A percentile compares a stretch with the other conserved stretches of the same genome.
These are phyloP conservation scores for Gillenia trifoliata DNA, from an alignment of 306 rosid species.

Conservation along the genomic window DNA sequence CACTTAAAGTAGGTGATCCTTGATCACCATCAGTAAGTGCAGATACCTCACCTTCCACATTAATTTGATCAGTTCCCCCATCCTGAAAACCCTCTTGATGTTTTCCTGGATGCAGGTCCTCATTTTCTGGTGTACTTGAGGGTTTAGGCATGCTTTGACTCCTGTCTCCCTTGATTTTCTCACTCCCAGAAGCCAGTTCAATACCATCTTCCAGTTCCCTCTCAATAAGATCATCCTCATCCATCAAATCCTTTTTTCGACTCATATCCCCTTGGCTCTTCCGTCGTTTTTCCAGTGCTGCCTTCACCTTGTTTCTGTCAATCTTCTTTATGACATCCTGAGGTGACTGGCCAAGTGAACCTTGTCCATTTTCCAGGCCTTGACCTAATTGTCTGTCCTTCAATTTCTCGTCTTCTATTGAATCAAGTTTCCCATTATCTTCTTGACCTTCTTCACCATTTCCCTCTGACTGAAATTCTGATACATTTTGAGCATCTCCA, in stretches of 20 bases:
- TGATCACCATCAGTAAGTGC: constrained; percentile 37
- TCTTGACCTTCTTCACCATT: constrained; percentile 51
- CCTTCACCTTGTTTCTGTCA: constrained; percentile 82
- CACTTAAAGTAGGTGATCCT: constrained; percentile 52
- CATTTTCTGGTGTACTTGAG: constrained; percentile 54
- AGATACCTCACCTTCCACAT: constrained; percentile 75
- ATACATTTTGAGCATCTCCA: constrained; percentile 36
- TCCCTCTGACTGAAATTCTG: constrained; percentile 39
- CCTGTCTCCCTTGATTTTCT: constrained; percentile 60
- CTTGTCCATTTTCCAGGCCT: constrained; percentile 51
- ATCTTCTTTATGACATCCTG: constrained; percentile 75
- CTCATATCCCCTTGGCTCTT: constrained; percentile 63
- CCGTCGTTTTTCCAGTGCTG: constrained; percentile 88
- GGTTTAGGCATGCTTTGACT: constrained; percentile 61
- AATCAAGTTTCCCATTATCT: constrained; percentile 48
- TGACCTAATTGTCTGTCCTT: constrained; percentile 53
- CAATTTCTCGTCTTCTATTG: constrained; percentile 49
- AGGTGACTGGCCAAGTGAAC: constrained; percentile 51
- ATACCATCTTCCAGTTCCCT: constrained; percentile 95
- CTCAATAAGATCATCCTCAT: constrained; percentile 95
- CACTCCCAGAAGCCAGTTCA: constrained; percentile 68
- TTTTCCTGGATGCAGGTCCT: constrained; percentile 44
- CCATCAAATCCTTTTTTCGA: constrained; percentile 66
- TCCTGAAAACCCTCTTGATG: constrained; percentile 41
- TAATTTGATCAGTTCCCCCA: constrained; percentile 47